Conservation (phyloP, 768 basidiomycete genomes). For the Leccinum sublutescens region DNA sequence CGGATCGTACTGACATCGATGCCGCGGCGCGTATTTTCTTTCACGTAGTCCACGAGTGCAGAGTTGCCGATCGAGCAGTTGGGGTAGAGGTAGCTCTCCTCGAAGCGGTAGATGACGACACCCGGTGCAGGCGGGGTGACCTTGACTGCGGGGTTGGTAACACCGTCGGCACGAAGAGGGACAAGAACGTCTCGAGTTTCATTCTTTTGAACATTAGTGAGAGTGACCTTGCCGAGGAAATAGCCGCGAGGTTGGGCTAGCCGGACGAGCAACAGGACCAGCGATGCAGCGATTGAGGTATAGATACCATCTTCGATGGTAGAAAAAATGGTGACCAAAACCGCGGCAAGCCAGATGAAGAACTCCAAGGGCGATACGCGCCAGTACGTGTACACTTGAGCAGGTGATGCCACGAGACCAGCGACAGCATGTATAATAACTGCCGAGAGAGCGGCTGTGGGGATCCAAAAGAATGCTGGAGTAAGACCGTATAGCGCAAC, state of each 20-base stretch:
- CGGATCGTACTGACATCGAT: conserved; percentile 65
- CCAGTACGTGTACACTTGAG: conserved; percentile 87
- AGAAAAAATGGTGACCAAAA: conserved; percentile 89
- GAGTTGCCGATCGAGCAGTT: conserved; percentile 71
- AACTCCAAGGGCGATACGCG: conserved; percentile 91
- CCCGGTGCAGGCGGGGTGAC: conserved; percentile 82
- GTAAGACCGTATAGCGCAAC: conserved; percentile 95
- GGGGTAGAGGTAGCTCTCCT: conserved; percentile 88
- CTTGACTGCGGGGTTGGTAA: conserved; percentile 67
- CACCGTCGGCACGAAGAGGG: conserved; percentile 60
- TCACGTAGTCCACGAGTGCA: conserved; percentile 78
- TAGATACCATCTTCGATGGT: conserved; percentile 93
- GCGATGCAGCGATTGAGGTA: conserved; percentile 76
- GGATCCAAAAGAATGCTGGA: conserved; percentile 89
- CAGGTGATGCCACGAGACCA: conserved; percentile 82
- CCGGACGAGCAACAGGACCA: conserved; percentile 78
- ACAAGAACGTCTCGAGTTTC: conserved; percentile 77
- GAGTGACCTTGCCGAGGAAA: conserved; percentile 84
- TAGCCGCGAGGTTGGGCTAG: conserved; percentile 84
- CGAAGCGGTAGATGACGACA: conserved; percentile 86
- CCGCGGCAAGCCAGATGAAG: conserved; percentile 83
- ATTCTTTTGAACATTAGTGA: conserved; percentile 41
- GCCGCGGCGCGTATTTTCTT: conserved; percentile 70
- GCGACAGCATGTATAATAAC: conserved; percentile 94
- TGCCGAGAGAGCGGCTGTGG: conserved; percentile 78